These are phyloP conservation scores for Mycocentrospora acerina DNA, from an alignment of 2,329 filamentous ascomycete species.

Conservation along the genomic window DNA sequence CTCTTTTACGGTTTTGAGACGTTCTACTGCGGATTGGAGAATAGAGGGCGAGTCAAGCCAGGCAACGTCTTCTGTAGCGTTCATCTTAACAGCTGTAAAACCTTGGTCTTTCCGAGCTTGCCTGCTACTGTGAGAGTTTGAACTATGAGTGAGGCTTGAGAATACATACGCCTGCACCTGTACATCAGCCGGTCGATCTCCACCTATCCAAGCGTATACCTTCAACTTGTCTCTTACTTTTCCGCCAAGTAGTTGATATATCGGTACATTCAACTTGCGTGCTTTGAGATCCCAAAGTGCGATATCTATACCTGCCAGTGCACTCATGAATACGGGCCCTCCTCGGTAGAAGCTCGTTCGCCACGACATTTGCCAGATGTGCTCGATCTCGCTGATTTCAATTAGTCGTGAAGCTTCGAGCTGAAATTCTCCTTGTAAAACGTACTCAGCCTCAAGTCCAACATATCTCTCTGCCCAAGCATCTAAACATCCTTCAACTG, in stretches of 20 bases:
- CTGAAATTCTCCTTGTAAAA: not conserved
- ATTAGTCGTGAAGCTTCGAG: not conserved
- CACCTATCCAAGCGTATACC: constrained; percentile 79
- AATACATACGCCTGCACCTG: constrained; percentile 59
- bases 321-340: constrained; percentile 79
- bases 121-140: constrained; percentile 33
- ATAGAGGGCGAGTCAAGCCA: constrained; percentile 73
- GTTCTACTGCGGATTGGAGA: constrained; percentile 64
- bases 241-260: constrained; percentile 73
- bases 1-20: constrained; percentile 67
- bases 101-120: constrained; percentile 61
- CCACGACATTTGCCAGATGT: constrained; percentile 77
- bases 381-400: constrained; percentile 66
- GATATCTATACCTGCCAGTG: constrained; percentile 75
- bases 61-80: constrained; percentile 72
- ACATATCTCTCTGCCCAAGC: constrained; percentile 63
- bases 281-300: constrained; percentile 78
- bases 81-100: constrained; percentile 74
- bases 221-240: constrained; percentile 69
- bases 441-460: constrained; percentile 70
- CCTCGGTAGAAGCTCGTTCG: constrained; percentile 72
- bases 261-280: constrained; percentile 63
- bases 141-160: not conserved
- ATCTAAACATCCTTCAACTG: constrained; percentile 72
- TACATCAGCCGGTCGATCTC: constrained; percentile 69